These are phyloP conservation scores for Vigna nakashimae DNA, from an alignment of 306 rosid species.

Conservation along the genomic window DNA sequence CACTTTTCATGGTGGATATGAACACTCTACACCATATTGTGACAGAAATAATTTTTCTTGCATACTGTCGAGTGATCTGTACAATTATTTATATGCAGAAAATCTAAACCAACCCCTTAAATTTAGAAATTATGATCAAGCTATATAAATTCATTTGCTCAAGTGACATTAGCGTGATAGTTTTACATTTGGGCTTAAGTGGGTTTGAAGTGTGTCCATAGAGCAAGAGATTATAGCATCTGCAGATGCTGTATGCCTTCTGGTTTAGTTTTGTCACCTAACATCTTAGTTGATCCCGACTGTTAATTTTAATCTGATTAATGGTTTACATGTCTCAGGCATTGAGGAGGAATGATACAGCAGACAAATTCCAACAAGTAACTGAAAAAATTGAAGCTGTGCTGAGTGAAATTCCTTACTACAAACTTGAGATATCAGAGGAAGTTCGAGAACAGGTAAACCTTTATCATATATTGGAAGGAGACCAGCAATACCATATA, in stretches of 20 bases:
- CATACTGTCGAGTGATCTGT: background rate
- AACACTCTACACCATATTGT: background rate
- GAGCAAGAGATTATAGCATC: conserved; percentile 1
- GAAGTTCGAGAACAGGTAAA: conserved; percentile 98
- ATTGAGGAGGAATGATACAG: conserved; percentile 58
- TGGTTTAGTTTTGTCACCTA: conserved; percentile 30
- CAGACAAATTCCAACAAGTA: conserved; percentile 61
- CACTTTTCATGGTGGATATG: background rate
- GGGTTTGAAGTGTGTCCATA: background rate
- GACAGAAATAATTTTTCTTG: background rate
- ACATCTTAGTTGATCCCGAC: conserved; percentile 35
- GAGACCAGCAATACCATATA: conserved; percentile 5
- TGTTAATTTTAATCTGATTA: conserved; percentile 30
- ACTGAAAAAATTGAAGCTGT: conserved; percentile 77
- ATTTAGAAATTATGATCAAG: background rate
- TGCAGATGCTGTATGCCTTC: conserved; percentile 23
- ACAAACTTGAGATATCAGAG: conserved; percentile 69
- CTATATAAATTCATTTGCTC: too few relatives aligned
- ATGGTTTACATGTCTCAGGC: conserved; percentile 60
- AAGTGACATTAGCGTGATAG: background rate
- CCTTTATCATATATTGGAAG: conserved; percentile 25
- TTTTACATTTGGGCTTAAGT: too few relatives aligned
- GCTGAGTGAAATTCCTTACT: conserved; percentile 67
- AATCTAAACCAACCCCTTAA: background rate
- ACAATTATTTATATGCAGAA: background rate